Percentiles rank a stretch among this genome's conserved stretches.
Conservation (phyloP, 2,329 filamentous ascomycete genomes). For the Aureobasidium namibiae region DNA sequence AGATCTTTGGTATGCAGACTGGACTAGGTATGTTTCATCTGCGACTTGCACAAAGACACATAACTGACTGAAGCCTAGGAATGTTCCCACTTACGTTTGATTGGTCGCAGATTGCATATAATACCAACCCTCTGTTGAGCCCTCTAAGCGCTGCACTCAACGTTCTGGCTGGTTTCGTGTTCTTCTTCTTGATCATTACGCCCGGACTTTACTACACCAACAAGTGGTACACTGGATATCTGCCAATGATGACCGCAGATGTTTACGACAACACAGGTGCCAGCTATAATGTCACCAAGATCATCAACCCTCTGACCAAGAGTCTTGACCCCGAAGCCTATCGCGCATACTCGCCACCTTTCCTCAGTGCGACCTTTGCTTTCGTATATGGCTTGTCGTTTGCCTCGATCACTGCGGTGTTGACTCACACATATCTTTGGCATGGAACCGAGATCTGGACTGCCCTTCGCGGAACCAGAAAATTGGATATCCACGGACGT, state of each 20-base stretch:
- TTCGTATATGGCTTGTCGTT: constrained; percentile 32
- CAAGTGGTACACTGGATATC: constrained; percentile 60
- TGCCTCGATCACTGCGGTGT: constrained; percentile 28
- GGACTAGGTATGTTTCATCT: too few species aligned
- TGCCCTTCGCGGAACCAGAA: constrained; percentile 19
- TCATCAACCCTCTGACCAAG: constrained; percentile 50
- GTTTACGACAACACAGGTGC: constrained; percentile 80
- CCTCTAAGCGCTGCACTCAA: constrained; percentile 33
- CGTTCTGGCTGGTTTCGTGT: constrained; percentile 35
- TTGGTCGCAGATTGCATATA: constrained; percentile 83
- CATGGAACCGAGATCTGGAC: constrained; percentile 29
- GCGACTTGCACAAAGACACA: too few species aligned
- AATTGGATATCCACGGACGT: constrained; percentile 53
- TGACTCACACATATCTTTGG: constrained; percentile 29
- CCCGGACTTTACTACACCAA: constrained; percentile 38
- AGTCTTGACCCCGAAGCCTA: constrained; percentile 21
- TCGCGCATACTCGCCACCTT: constrained; percentile 36
- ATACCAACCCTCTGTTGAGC: constrained; percentile 56
- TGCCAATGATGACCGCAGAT: constrained; percentile 75
- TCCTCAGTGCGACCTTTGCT: constrained; percentile 30
- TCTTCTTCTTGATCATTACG: constrained; percentile 38
- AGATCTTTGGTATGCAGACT: constrained; percentile 77
- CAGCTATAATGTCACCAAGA: constrained; percentile 72
- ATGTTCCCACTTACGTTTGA: constrained; percentile 73
- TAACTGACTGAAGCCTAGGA: too few species aligned